phyloP scores from a whole-genome alignment of 305 asterid genomes.

The Striga hermonthica region DNA sequence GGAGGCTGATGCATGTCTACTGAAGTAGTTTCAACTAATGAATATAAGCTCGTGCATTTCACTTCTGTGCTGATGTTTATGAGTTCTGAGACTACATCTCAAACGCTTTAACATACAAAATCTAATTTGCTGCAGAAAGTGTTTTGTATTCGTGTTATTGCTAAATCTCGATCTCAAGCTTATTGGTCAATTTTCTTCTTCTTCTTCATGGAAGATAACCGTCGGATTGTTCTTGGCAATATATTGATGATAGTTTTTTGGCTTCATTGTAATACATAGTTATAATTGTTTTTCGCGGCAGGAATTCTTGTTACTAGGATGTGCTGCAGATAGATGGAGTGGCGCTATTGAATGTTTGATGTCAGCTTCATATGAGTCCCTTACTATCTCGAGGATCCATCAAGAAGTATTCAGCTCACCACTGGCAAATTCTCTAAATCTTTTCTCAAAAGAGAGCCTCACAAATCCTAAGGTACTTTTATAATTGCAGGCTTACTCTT shows the following conservation, averaged over 20 bases:
- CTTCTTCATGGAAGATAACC: neutral
- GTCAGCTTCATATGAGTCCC: conserved; percentile 47
- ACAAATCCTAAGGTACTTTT: conserved; percentile 47
- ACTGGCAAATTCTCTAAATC: conserved; percentile 33
- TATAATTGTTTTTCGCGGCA: conserved; percentile 29
- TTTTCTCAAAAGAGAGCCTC: conserved; percentile 38
- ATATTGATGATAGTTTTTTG: neutral
- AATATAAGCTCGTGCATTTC: conserved; percentile 1
- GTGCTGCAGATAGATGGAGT: conserved; percentile 59
- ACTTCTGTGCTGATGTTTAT: neutral
- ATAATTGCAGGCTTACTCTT: conserved; percentile 21
- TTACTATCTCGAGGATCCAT: conserved; percentile 45
- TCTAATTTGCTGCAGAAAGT: neutral
- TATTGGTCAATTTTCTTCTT: conserved; percentile 9
- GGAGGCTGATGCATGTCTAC: neutral
- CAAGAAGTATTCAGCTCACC: conserved; percentile 49
- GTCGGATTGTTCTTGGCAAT: conserved; percentile 6
- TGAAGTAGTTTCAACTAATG: neutral
- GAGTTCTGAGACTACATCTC: neutral
- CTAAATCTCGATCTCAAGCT: neutral
- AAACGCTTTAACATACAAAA: neutral
- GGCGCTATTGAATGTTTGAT: conserved; percentile 46
- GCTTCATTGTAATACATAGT: conserved; percentile 8
- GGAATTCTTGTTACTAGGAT: conserved; percentile 74
- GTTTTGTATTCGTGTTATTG: neutral